Evolutionary conservation across 768 basidiomycete species (phyloP), one percentile per base, ranked within the genome.

Genomic region (Tylopilus cervinicoccineus): DNA sequence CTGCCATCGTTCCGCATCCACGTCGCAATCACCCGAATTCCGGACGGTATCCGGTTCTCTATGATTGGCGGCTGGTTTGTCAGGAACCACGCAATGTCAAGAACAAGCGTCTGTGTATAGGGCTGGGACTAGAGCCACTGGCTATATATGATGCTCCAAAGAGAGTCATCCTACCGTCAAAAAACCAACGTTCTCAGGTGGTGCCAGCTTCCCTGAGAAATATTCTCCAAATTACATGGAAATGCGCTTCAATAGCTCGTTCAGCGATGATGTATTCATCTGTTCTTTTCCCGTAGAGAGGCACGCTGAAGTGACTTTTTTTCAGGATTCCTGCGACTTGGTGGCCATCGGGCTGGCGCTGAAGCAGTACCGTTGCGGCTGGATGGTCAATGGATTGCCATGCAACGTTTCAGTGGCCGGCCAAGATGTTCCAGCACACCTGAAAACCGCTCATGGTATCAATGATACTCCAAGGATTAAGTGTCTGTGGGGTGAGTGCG

Each of bases 401-500:
- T 64, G 63, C 22, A 43, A 48, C 23, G 10, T 27, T 12, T 5
- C 0, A 1, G 33, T 65, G n/a, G 24, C 2, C 1, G 63, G 63
- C 13, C 24, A 37, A 11, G 61, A 64, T 3, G 6, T 63, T 26
- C 23, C 56, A 13, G 4, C 4, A 0, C 63, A 64, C 19, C 20
- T 64, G 28, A 62, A 47, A 11, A 27, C 22, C 0, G 17, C 41
- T 8, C 63, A 64, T 12, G 5, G 42, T 6, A 37, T n/a, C 4
- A 43, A 39, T n/a, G 49, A 39, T 6, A 11, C 28, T 2, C 31
- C 42, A 13, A 53, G 40, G 41, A 28, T 45, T 12, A 2, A 7
- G 7, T 64, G 63, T 29, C 27, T 2, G 14, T 64, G 63, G 63
- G 17, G 17, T 22, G 6, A n/a, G 6, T 64, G 63, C 10, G 45